phyloP scores from a whole-genome alignment of 1,139 yeast species.

The Arxiozyma slooffiae region DNA sequence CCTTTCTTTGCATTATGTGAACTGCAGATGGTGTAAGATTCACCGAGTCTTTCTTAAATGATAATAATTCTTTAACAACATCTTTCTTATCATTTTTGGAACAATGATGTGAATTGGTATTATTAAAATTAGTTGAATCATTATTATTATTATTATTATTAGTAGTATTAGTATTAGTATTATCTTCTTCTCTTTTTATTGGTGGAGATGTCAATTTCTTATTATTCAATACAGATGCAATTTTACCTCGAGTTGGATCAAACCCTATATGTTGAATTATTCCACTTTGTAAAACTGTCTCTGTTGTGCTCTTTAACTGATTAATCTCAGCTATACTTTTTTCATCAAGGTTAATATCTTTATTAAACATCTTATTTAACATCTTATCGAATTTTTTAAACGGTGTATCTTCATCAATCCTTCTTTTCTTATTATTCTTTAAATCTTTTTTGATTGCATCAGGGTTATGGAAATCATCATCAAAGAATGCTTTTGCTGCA shows the following conservation, averaged over 20 bases:
- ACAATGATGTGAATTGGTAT: not conserved
- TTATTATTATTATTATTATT: no score
- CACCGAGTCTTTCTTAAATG: constrained; percentile 30
- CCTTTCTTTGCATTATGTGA: constrained; percentile 21
- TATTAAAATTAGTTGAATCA: not conserved
- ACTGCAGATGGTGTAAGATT: constrained; percentile 28
- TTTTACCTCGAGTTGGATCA: constrained; percentile 39
- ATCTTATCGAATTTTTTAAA: constrained; percentile 14
- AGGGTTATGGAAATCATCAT: constrained; percentile 41
- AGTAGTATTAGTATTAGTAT: no score
- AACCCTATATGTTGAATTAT: constrained; percentile 40
- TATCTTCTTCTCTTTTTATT: constrained; percentile 7
- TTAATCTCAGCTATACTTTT: constrained; percentile 16
- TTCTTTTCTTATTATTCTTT: constrained; percentile 23
- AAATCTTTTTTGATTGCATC: constrained; percentile 33
- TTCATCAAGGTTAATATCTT: constrained; percentile 6
- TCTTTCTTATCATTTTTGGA: constrained; percentile 9
- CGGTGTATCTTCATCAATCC: constrained; percentile 20
- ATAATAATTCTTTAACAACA: constrained; percentile 26
- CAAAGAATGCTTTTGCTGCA: constrained; percentile 41
- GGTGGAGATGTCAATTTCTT: not conserved
- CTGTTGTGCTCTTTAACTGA: constrained; percentile 24
- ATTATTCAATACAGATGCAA: constrained; percentile 16
- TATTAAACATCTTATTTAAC: constrained; percentile 7
- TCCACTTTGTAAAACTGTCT: constrained; percentile 34